Conservation (phyloP, 768 basidiomycete species). For the Obba rivulosa region DNA sequence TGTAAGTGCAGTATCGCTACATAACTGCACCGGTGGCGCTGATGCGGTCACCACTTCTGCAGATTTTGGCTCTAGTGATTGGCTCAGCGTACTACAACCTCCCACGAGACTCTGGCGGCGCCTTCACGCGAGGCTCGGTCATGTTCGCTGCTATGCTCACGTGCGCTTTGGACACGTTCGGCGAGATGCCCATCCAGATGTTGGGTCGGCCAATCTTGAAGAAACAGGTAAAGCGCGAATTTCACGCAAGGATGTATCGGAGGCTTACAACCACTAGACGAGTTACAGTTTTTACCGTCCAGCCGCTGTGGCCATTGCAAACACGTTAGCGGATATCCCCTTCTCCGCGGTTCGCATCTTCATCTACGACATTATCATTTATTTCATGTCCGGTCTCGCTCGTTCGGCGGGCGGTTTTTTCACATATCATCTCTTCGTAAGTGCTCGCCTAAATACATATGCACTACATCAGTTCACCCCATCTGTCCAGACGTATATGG, state of each 20-base stretch:
- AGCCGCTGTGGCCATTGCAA: conserved; percentile 57
- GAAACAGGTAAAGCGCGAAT: conserved; percentile 43
- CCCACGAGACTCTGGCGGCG: conserved; percentile 69
- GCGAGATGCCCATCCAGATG: conserved; percentile 77
- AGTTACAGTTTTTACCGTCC: conserved; percentile 63
- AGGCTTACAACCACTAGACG: conserved; percentile 28
- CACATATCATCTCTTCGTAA: conserved; percentile 55
- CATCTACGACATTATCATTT: conserved; percentile 60
- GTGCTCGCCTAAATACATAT: conserved; percentile 1
- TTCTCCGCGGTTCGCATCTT: conserved; percentile 57
- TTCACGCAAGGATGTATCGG: not conserved
- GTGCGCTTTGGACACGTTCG: conserved; percentile 66
- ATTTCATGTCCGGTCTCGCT: conserved; percentile 57
- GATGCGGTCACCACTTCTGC: not conserved
- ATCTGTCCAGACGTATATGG: conserved; percentile 39
- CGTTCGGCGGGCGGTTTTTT: conserved; percentile 40
- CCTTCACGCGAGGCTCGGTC: conserved; percentile 83
- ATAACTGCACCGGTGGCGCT: conserved; percentile 8
- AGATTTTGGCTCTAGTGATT: conserved; percentile 58
- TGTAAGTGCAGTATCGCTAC: conserved; percentile 33
- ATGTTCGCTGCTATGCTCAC: conserved; percentile 69
- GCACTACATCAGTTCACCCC: not conserved
- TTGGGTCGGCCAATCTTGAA: conserved; percentile 69
- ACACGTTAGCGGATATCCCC: conserved; percentile 64
- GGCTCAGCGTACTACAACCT: conserved; percentile 74